A percentile compares a stretch with the other conserved stretches of the same genome.
phyloP scores from a whole-genome alignment of 768 basidiomycete genomes.

The Boletellus emodensis region DNA sequence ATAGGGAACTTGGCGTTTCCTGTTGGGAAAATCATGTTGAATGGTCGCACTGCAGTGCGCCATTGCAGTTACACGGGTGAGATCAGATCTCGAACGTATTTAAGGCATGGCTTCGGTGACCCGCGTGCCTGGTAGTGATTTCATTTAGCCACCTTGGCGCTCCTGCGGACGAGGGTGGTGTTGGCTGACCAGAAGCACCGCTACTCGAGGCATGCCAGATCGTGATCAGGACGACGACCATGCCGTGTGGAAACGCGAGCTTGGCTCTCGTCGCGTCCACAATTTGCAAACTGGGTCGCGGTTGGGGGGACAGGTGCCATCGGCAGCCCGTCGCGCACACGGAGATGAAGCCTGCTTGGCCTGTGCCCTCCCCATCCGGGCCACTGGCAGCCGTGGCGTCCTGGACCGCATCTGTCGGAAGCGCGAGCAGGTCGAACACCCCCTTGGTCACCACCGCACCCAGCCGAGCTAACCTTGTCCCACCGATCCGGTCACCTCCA shows the following conservation, averaged over 20 bases:
- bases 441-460: constrained; percentile 14
- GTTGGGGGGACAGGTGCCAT: constrained; percentile 2
- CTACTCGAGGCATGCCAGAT: constrained; percentile 7
- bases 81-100: constrained; percentile 34
- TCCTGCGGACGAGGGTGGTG: constrained; percentile 13
- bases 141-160: constrained; percentile 35
- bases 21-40: constrained; percentile 35
- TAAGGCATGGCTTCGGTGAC: constrained; percentile 25
- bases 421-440: constrained; percentile 6
- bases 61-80: constrained; percentile 29
- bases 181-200: constrained; percentile 19
- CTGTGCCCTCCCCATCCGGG: constrained; percentile 20
- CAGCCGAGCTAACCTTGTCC: constrained; percentile 33
- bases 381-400: background rate
- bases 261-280: background rate
- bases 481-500: constrained; percentile 19
- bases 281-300: constrained; percentile 16
- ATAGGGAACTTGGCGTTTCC: constrained; percentile 32
- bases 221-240: constrained; percentile 1
- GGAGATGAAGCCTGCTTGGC: constrained; percentile 24
- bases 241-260: background rate
- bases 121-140: constrained; percentile 33
- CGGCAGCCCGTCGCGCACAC: constrained; percentile 15
- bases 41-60: constrained; percentile 28
- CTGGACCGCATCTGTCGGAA: constrained; percentile 13